Base-by-base conservation (phyloP, 371 early-diverging fungal genomes). In the Mucor sp. region DNA sequence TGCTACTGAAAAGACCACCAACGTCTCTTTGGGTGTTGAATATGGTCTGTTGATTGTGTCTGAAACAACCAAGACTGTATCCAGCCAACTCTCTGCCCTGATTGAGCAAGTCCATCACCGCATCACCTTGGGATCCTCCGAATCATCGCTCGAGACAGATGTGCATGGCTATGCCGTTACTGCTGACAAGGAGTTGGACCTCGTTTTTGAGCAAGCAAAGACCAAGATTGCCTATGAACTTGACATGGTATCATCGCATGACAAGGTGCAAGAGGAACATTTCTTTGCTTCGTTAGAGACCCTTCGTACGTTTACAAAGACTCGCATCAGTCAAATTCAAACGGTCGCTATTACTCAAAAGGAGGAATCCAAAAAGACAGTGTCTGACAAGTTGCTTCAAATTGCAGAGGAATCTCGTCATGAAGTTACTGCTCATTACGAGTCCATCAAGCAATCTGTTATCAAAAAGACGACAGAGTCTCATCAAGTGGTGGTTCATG, bases 391-490 rank as follows among this genome's bases (percentile, higher is more conserved):
- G 37, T 62, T 74, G 47, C 47, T 65, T 32, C 66, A 74, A 59
- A 66, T 74, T 56, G 67, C 69, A 28, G 70, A 74, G 25, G 74
- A 74, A 37, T 69, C 69, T 9, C 69, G 69, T 6, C 70, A 74
- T 39, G 74, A 74, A 27, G 50, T 67, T 50, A 41, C 58, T 44
- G 23, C 64, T 23, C 67, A 66, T 21, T 60, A 60, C 44, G 64
- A 66, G 33, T 55, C 59, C 11, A 28, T 71, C 44, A 63, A 65
- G 50, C 28, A 58, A n/a, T 37, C 63, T 47, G 65, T 69, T 0
- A 33, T 48, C 23, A 14, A 48, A 7, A 69, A 75, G 23, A 44
- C 66, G 23, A 58, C 72, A 19, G 63, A 69, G n/a, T 44, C 47
- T 0, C 57, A 56, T 62, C 58, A 70, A 11, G 48, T 57, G 14